Evolutionary conservation across 495 filamentous ascomycete species (phyloP), one percentile per base, ranked within the genome.

Genomic region (Neurospora tetrasperma): DNA sequence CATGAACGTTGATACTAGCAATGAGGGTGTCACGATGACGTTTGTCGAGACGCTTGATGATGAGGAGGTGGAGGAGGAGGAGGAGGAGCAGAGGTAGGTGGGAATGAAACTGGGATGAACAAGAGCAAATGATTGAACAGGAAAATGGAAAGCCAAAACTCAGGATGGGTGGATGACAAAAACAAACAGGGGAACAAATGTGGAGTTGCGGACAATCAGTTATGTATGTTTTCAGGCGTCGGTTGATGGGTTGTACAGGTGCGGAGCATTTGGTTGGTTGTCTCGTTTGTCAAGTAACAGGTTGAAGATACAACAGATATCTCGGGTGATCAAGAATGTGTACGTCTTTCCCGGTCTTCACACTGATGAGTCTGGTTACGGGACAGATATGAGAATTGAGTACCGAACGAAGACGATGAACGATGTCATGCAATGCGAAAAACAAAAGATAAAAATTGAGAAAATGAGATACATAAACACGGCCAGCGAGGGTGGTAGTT

Each of bases 1-100:
- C 78, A 75, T 85, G 43, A 86, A 85, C 40, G 83, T 86, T 31
- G 79, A 84, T 54, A 66, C 54, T 16, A 83, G 82, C 20, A 76
- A 78, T 35, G 82, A 84, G 77, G 84, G 84, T 6, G 80, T 85
- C 42, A 85, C 84, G 73, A 84, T 86, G 78, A 85, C 85, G 4
- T 85, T 86, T 76, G 80, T 86, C 27, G 85, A 85, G 78, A 79
- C 81, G 43, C 75, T 82, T 27, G 79, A 80, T 66, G 80, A 80
- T 9, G 83, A 80, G 8, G 80, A 82, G 70, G 82, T 80, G 7
- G 78, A 81, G 69, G 69, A 73, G n/a, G 40, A 59, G 35, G 27
- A 31, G 27, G 40, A 59, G 39, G 39, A 62, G 35, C n/a, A 48
- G 35, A 9, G 43, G 43, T 20, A n/a, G 18, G n/a, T 8, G 20